These are phyloP conservation scores for Penicillium tannophilum DNA, from an alignment of 495 filamentous ascomycete species.

Conservation along the genomic window DNA sequence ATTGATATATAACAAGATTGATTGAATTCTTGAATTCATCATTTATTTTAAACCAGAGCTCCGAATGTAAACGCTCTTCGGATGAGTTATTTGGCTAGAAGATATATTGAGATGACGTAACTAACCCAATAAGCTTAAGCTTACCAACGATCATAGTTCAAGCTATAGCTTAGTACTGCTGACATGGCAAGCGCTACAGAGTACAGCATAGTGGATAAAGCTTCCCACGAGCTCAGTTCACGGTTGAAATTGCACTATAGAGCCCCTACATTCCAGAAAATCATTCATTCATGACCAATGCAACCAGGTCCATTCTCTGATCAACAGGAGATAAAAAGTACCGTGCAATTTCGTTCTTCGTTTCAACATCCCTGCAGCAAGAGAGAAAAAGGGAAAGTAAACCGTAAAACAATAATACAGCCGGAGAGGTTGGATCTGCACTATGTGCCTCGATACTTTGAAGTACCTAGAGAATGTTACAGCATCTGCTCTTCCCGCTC, in stretches of 20 bases:
- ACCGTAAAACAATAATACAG: neutral
- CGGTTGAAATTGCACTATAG: too few relatives aligned
- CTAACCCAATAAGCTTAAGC: neutral
- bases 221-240: too few relatives aligned
- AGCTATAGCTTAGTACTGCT: neutral
- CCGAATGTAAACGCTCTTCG: neutral
- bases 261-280: constrained; percentile 19
- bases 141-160: neutral
- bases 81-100: neutral
- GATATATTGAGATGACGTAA: neutral
- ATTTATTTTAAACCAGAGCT: neutral
- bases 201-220: neutral
- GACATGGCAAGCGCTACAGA: neutral
- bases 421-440: constrained; percentile 1
- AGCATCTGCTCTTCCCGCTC: constrained; percentile 64
- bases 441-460: constrained; percentile 6
- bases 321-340: constrained; percentile 13
- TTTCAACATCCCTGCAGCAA: constrained; percentile 13
- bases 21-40: too few relatives aligned
- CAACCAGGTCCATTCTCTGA: constrained; percentile 24
- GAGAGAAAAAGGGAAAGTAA: neutral
- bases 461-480: neutral
- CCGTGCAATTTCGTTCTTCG: constrained; percentile 29
- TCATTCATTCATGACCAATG: constrained; percentile 8
- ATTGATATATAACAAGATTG: neutral